These are phyloP conservation scores for Yamadazyma atlantica DNA, from an alignment of 1,139 yeast species.

Conservation along the genomic window DNA sequence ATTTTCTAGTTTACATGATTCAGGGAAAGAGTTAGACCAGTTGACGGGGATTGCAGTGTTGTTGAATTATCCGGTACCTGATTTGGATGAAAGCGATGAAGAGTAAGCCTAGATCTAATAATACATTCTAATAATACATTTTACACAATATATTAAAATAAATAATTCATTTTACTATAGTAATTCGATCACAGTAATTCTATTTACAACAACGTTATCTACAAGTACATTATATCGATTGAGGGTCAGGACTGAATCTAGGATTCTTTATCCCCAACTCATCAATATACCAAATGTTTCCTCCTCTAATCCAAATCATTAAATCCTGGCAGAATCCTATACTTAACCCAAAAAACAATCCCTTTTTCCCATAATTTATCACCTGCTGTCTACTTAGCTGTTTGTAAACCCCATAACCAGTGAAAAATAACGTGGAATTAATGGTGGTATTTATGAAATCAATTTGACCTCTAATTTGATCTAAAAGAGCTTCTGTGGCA, in stretches of 20 bases:
- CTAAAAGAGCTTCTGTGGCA: constrained; percentile 62
- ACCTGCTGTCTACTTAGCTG: constrained; percentile 50
- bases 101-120: constrained; percentile 19
- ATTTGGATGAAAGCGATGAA: constrained; percentile 66
- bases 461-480: constrained; percentile 44
- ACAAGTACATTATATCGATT: neutral
- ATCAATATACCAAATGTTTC: constrained; percentile 61
- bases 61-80: constrained; percentile 79
- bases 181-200: no score
- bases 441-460: constrained; percentile 64
- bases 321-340: constrained; percentile 69
- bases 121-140: constrained; percentile 6
- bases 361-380: constrained; percentile 48
- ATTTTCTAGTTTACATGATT: constrained; percentile 83
- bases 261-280: constrained; percentile 13
- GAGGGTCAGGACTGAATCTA: neutral
- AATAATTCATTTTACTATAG: no score
- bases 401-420: constrained; percentile 46
- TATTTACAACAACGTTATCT: no score
- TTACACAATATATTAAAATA: no score
- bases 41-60: constrained; percentile 91
- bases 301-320: constrained; percentile 57
- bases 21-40: constrained; percentile 87
- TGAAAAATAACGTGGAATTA: constrained; percentile 53
- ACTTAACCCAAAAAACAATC: constrained; percentile 55